Evolutionary conservation across 2,329 filamentous ascomycete genomes (phyloP), one percentile per base, ranked within the genome.

Genomic region (Trichophyton benhamiae): DNA sequence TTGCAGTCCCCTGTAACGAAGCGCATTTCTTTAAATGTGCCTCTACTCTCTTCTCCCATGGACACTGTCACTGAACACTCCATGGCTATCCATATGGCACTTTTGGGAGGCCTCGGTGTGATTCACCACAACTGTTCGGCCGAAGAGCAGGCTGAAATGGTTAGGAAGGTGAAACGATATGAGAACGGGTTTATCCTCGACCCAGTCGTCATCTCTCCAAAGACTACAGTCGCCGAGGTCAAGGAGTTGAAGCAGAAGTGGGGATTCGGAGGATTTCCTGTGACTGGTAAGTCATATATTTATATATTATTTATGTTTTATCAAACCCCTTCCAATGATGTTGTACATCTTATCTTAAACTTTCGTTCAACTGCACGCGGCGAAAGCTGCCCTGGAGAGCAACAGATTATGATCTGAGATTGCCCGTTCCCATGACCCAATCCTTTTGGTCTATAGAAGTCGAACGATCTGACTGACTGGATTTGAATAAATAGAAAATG

Each of bases 361-460:
- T 99, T 99, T 99, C 94, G 94, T 99, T 99, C 94, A 92, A 92
- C 94, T 90, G 89, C 83, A 48, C 95, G 87, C 84, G 87, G 88
- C 86, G 82, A 82, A 79, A 85, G 73, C 83, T 83, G 88, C 89
- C 82, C 80, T 96, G 91, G 83, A 89, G 91, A 96, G 77, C 81
- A 77, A 78, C 72, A 71, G 72, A 75, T 75, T 75, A 27, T 76
- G 73, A 74, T 76, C 78, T 83, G 80, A 83, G 66, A 68, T 67
- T 59, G 33, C 15, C 41, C 63, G 61, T 55, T 25, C 48, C 59
- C 63, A 58, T 61, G 58, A 61, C 60, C 57, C 20, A 46, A 46
- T 59, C 62, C 58, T 62, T 58, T 41, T 33, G 38, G 62, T 48
- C 60, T 59, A 58, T 61, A 7, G 2, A 36, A n/a, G 13, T 58